These are phyloP conservation scores for Rhytidiadelphus loreus DNA, from an alignment of 225 moss, liverwort and hornwort genomes.

Conservation along the genomic window DNA sequence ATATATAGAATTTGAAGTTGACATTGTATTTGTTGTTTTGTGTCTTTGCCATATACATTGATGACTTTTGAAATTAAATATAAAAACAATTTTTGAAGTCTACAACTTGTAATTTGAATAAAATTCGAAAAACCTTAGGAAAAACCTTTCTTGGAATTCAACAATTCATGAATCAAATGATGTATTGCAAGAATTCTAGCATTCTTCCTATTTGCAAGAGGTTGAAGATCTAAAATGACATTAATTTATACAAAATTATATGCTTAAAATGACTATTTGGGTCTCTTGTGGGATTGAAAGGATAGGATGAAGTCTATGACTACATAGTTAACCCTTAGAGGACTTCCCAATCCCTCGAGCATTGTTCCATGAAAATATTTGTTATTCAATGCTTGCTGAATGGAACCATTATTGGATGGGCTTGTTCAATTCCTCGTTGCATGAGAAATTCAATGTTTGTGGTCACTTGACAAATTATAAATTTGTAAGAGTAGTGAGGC, in stretches of 20 bases:
- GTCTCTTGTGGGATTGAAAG: neutral
- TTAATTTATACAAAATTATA: neutral
- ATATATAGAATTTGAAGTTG: too few species aligned
- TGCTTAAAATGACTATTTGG: neutral
- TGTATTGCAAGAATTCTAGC: neutral
- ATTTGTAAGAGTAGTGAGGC: too few species aligned
- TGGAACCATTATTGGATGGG: rapidly evolving
- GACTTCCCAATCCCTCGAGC: too few species aligned
- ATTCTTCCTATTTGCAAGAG: rapidly evolving
- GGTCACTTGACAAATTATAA: too few species aligned
- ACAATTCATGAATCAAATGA: neutral
- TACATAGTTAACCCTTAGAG: neutral
- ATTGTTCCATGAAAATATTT: too few species aligned
- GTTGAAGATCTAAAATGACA: neutral
- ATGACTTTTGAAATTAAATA: neutral
- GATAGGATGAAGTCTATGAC: neutral
- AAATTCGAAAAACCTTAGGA: neutral
- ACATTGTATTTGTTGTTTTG: too few species aligned
- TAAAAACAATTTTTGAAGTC: neutral
- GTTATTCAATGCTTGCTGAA: rapidly evolving
- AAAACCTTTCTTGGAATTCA: neutral
- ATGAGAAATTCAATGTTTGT: too few species aligned
- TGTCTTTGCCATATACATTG: too few species aligned
- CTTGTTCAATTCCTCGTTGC: too few species aligned
- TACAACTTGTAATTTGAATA: neutral